These are phyloP conservation scores for Stentor roeselii DNA, from an alignment of 73 alveolate species.

Conservation along the genomic window DNA sequence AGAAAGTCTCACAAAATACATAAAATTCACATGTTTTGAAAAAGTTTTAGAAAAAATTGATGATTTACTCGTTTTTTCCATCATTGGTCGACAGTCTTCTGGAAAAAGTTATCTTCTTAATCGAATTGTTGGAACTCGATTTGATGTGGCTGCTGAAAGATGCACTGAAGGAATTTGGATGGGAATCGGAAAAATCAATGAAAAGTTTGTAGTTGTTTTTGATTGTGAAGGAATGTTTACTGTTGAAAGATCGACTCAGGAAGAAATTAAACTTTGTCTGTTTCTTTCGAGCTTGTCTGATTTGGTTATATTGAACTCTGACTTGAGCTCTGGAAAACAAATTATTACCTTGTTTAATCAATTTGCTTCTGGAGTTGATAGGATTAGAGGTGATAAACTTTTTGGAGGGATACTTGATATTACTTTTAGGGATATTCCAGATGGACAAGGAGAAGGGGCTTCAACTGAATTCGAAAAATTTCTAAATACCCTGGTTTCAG, in stretches of 20 bases:
- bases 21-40: constrained; percentile 12
- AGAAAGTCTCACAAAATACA: background rate
- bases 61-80: constrained; percentile 23
- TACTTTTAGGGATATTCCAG: constrained; percentile 19
- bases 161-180: constrained; percentile 85
- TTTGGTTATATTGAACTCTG: constrained; percentile 53
- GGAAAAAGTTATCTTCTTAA: constrained; percentile 68
- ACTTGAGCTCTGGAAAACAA: constrained; percentile 29
- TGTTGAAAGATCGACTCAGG: constrained; percentile 55
- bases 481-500: background rate
- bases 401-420: constrained; percentile 19
- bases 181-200: constrained; percentile 29
- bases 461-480: background rate
- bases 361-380: background rate
- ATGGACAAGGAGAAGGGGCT: background rate
- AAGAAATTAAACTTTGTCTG: constrained; percentile 56
- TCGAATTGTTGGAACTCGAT: constrained; percentile 68
- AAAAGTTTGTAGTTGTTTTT: constrained; percentile 35
- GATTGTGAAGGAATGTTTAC: constrained; percentile 76
- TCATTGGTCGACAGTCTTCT: constrained; percentile 53
- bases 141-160: constrained; percentile 63
- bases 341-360: background rate
- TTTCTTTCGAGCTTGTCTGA: constrained; percentile 48
- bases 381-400: background rate
- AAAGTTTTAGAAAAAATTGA: background rate